Percentiles rank a stretch among this genome's conserved stretches.
phyloP scores from a whole-genome alignment of 2,329 filamentous ascomycete genomes.

The Diaporthe aspalathi region DNA sequence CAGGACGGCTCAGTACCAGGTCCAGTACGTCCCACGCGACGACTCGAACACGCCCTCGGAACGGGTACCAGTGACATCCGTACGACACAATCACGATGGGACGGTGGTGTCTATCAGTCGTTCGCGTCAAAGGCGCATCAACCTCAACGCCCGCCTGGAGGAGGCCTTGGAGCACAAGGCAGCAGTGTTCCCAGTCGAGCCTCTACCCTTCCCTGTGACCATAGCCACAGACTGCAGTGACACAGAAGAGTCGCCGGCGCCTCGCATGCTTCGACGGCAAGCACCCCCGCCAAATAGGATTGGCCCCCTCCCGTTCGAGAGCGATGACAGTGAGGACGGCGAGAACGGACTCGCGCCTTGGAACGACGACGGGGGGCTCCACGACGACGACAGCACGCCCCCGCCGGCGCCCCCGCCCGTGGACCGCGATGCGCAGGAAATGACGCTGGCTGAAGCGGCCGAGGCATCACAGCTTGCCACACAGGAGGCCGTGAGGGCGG shows the following conservation, averaged over 20 bases:
- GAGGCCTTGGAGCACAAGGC: constrained; percentile 53
- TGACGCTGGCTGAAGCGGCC: constrained; percentile 52
- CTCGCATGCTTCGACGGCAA: constrained; percentile 44
- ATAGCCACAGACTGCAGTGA: constrained; percentile 67
- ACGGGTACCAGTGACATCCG: constrained; percentile 58
- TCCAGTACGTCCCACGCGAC: constrained; percentile 66
- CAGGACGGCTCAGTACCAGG: constrained; percentile 79
- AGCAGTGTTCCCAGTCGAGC: constrained; percentile 37
- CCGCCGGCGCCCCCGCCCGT: constrained; percentile 42
- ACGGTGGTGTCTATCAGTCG: constrained; percentile 58
- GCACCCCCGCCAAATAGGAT: constrained; percentile 62
- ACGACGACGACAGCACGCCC: constrained; percentile 43
- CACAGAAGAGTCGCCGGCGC: constrained; percentile 56
- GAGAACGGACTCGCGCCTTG: constrained; percentile 45
- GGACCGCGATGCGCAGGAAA: constrained; percentile 44
- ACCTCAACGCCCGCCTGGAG: constrained; percentile 55
- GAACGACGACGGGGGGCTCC: constrained; percentile 46
- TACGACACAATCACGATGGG: constrained; percentile 65
- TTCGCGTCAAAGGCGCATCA: constrained; percentile 58
- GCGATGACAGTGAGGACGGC: constrained; percentile 55
- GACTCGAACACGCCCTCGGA: constrained; percentile 41
- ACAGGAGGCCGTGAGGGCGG: constrained; percentile 67
- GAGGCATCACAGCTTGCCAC: constrained; percentile 65
- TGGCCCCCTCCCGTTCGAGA: constrained; percentile 67
- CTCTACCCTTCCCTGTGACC: constrained; percentile 35